Percentiles rank a stretch among this genome's conserved stretches.
These are phyloP conservation scores for Albifimbria verrucaria DNA, from an alignment of 2,329 filamentous ascomycete species.

Conservation along the genomic window DNA sequence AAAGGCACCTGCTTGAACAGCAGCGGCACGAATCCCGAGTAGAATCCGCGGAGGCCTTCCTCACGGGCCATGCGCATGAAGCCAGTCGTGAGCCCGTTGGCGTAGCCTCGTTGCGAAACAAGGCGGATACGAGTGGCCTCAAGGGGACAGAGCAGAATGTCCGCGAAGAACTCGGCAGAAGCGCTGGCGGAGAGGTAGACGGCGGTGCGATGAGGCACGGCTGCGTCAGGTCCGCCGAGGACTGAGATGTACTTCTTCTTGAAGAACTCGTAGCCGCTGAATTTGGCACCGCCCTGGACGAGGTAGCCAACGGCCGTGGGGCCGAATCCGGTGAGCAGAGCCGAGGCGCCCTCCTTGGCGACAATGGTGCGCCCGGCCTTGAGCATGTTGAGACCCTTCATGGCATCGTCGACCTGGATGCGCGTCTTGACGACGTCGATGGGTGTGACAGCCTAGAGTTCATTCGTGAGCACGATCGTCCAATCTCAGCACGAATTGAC, in stretches of 20 bases:
- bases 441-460: slow-evolving; percentile 45
- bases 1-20: slow-evolving; percentile 90
- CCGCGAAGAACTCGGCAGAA: slow-evolving; percentile 68
- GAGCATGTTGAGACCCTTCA: slow-evolving; percentile 82
- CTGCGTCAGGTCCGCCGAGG: slow-evolving; percentile 50
- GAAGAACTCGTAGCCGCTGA: slow-evolving; percentile 92
- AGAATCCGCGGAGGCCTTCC: slow-evolving; percentile 79
- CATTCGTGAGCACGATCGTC: not conserved
- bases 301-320: slow-evolving; percentile 86
- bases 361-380: slow-evolving; percentile 76
- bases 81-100: slow-evolving; percentile 65
- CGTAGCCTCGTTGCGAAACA: slow-evolving; percentile 77
- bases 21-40: slow-evolving; percentile 85
- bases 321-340: slow-evolving; percentile 78
- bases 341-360: slow-evolving; percentile 72
- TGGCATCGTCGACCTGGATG: slow-evolving; percentile 82
- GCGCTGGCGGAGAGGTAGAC: slow-evolving; percentile 73
- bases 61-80: slow-evolving; percentile 72
- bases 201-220: slow-evolving; percentile 42
- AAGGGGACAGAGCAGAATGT: slow-evolving; percentile 83
- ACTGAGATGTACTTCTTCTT: slow-evolving; percentile 80
- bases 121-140: slow-evolving; percentile 79
- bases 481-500: not conserved
- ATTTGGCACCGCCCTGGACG: slow-evolving; percentile 86
- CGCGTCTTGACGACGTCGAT: slow-evolving; percentile 80